These are phyloP conservation scores for Rhynchosporium graminicola DNA, from an alignment of 2,329 filamentous ascomycete genomes.

Conservation along the genomic window DNA sequence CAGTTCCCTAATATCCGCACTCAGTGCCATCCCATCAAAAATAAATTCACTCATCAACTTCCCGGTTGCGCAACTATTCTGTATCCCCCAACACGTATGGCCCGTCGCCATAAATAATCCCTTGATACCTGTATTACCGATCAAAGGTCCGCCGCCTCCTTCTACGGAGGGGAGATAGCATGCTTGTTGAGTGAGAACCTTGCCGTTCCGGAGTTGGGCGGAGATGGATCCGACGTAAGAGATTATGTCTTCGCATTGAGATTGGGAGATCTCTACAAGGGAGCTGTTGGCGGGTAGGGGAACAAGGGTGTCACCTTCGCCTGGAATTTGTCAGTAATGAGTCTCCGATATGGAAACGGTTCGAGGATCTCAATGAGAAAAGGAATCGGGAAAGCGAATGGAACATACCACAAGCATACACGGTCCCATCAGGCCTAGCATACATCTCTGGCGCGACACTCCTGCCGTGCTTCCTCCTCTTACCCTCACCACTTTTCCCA, in stretches of 20 bases:
- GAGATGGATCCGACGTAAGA: constrained; percentile 72
- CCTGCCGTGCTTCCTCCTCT: constrained; percentile 57
- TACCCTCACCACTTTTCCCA: constrained; percentile 51
- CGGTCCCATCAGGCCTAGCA: constrained; percentile 81
- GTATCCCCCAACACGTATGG: constrained; percentile 98
- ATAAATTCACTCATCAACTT: constrained; percentile 79
- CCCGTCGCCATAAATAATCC: constrained; percentile 83
- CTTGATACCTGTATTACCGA: constrained; percentile 72
- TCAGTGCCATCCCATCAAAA: constrained; percentile 69
- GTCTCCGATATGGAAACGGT: not conserved
- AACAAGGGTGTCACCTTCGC: constrained; percentile 74
- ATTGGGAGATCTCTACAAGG: constrained; percentile 72
- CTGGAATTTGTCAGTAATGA: constrained; percentile 40
- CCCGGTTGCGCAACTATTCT: constrained; percentile 88
- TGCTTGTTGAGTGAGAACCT: constrained; percentile 77
- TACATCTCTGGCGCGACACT: constrained; percentile 90
- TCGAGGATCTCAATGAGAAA: not conserved
- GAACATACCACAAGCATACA: constrained; percentile 81
- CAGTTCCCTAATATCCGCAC: constrained; percentile 64
- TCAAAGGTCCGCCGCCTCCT: constrained; percentile 64
- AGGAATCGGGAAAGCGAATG: not conserved
- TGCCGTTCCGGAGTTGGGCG: constrained; percentile 64
- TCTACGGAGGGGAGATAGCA: constrained; percentile 77
- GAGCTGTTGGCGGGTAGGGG: constrained; percentile 77
- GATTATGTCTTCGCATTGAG: constrained; percentile 80